Evolutionary conservation across 441 rosid genomes (phyloP).

Genomic region (Kokia cookei): DNA sequence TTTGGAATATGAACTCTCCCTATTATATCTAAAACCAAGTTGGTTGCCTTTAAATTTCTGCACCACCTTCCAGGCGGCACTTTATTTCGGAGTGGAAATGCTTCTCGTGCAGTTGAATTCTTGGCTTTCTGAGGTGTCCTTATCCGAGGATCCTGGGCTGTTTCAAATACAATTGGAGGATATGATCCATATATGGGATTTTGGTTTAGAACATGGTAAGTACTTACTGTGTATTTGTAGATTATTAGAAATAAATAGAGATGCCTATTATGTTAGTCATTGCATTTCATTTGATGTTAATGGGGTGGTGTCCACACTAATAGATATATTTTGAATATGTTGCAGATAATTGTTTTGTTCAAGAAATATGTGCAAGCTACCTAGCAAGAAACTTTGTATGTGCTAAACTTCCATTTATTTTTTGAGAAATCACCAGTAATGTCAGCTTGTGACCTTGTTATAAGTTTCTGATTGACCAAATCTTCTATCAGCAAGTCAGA

Average conservation of each 20-base stretch:
- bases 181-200: conserved; percentile 68
- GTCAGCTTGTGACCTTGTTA: background rate
- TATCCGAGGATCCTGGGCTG: conserved; percentile 24
- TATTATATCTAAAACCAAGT: background rate
- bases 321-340: conserved; percentile 23
- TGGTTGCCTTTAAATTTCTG: background rate
- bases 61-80: conserved; percentile 46
- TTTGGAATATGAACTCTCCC: background rate
- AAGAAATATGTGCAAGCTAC: conserved; percentile 54
- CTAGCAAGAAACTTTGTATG: conserved; percentile 81
- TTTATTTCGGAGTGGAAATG: conserved; percentile 69
- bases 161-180: conserved; percentile 38
- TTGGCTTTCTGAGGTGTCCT: conserved; percentile 46
- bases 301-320: conserved; percentile 15
- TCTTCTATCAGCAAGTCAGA: background rate
- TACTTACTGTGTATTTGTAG: conserved; percentile 6
- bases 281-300: conserved; percentile 5
- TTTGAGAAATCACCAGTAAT: conserved; percentile 6
- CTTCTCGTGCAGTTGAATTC: conserved; percentile 51
- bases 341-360: conserved; percentile 56
- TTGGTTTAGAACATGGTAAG: conserved; percentile 61
- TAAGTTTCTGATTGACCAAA: conserved; percentile 1
- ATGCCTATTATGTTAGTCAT: conserved; percentile 6
- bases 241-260: background rate
- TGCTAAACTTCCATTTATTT: conserved; percentile 24